Conservation (phyloP, 768 basidiomycete genomes). For the Lactifluus subvellereus region DNA sequence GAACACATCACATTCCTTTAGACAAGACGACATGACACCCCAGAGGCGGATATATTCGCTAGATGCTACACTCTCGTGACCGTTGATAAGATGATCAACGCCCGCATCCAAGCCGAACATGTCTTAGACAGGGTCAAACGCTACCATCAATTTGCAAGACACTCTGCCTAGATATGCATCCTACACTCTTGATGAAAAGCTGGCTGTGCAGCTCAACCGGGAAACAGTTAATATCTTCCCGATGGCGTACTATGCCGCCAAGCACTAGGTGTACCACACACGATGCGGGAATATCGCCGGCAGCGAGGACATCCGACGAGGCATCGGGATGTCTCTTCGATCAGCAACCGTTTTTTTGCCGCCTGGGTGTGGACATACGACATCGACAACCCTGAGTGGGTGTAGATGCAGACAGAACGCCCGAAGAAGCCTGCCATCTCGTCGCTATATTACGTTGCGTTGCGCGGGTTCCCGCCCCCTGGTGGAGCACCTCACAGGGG, state of each 20-base stretch:
- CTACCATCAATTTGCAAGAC: conserved; percentile 4
- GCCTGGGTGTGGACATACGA: conserved; percentile 15
- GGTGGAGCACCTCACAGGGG: conserved; percentile 4
- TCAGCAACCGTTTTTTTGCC: not conserved
- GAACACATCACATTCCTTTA: no score
- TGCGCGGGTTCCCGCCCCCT: conserved; percentile 7
- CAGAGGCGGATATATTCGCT: conserved; percentile 9
- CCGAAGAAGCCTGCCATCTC: not conserved
- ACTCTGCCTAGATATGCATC: conserved; percentile 5
- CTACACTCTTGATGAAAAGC: conserved; percentile 8
- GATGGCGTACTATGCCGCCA: conserved; percentile 12
- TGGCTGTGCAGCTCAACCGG: not conserved
- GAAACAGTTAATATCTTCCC: conserved; percentile 14
- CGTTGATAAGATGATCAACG: conserved; percentile 1
- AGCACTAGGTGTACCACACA: conserved; percentile 8
- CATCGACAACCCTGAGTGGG: conserved; percentile 6
- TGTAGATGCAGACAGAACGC: not conserved
- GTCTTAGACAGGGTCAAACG: not conserved
- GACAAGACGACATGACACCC: conserved; percentile 18
- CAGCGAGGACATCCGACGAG: conserved; percentile 7
- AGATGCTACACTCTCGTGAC: conserved; percentile 10
- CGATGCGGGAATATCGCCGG: not conserved
- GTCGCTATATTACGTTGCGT: conserved; percentile 12
- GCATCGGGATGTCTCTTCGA: conserved; percentile 10
- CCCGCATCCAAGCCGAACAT: not conserved